Evolutionary conservation across 768 basidiomycete genomes (phyloP), one percentile per base, ranked within the genome.

Genomic region (Mycena filopes): DNA sequence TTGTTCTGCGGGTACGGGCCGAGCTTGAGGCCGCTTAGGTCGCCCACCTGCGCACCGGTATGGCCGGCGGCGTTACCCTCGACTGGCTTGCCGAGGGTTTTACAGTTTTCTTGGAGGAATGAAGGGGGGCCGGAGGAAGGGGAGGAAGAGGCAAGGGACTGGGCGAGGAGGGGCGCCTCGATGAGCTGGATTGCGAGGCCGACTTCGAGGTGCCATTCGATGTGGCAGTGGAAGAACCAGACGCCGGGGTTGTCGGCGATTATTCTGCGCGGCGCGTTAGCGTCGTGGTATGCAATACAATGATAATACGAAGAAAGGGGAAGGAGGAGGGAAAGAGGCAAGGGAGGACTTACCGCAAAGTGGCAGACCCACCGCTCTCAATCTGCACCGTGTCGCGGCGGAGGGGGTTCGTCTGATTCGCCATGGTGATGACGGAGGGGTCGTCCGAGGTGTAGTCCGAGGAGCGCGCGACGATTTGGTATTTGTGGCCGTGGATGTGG

Each of bases 241-340:
- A 86, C 89, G 13, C 97, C 97, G 1, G 97, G 97, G 78, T 99
- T 99, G 75, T 99, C 93, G 1, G 94, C 94, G 49, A 90, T 80
- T 71, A 96, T 77, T 11, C 63, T 65, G 49, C 10, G 47, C n/a
- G 16, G 23, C 46, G 28, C 10, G 33, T 42, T 31, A 36, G 45
- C 29, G 33, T 56, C 15, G 3, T 16, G 50, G 29, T 13, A 13
- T 15, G n/a, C 20, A 11, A 20, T 47, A 18, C 12, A 10, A 11
- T 11, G 9, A 4, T 36, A 9, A 10, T 15, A 10, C 36, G 36
- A 11, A 15, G 41, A 21, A 23, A 21, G 23, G 26, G 18, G 13
- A 38, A 1, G 23, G 53, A 36, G 33, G 18, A 23, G 23, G 31
- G 40, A 38, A 26, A 28, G n/a, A 23, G 4, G 2, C 12, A 6